A percentile compares a stretch with the other conserved stretches of the same genome.
Conservation (phyloP, 2,329 filamentous ascomycete species). For the Nothopassalora personata region DNA sequence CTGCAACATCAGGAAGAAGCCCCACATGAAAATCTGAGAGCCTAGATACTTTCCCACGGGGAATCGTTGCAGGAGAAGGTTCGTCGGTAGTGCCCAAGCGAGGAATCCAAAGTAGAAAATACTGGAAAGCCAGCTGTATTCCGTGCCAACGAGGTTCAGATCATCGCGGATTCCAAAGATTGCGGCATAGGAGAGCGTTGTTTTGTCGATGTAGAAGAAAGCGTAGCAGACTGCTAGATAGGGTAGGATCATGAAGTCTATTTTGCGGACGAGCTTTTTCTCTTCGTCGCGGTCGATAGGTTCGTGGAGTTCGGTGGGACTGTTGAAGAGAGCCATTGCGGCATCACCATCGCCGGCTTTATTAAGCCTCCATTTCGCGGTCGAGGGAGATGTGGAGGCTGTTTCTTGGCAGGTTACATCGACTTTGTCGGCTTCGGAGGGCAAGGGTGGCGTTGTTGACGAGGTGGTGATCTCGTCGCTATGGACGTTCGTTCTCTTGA, state of each 20-base stretch:
- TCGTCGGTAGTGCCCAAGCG: slow-evolving; percentile 51
- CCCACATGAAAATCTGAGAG: slow-evolving; percentile 56
- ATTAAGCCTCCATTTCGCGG: slow-evolving; percentile 25
- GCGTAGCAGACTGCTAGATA: slow-evolving; percentile 36
- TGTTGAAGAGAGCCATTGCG: slow-evolving; percentile 47
- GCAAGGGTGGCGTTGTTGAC: slow-evolving; percentile 7
- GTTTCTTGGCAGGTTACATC: slow-evolving; percentile 12
- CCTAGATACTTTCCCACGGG: slow-evolving; percentile 50
- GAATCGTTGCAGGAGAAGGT: slow-evolving; percentile 48
- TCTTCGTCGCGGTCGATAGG: slow-evolving; percentile 46
- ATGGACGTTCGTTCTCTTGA: slow-evolving; percentile 13
- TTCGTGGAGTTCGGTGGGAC: slow-evolving; percentile 39
- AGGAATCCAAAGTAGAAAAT: slow-evolving; percentile 53
- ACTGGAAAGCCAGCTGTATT: slow-evolving; percentile 52
- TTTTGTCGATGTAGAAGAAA: slow-evolving; percentile 44
- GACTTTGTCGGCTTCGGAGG: slow-evolving; percentile 5
- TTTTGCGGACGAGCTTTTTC: slow-evolving; percentile 48
- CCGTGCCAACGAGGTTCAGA: slow-evolving; percentile 50
- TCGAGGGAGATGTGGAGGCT: not conserved
- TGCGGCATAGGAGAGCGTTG: slow-evolving; percentile 57
- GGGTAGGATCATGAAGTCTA: slow-evolving; percentile 56
- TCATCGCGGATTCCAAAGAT: slow-evolving; percentile 60
- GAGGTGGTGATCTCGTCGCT: slow-evolving; percentile 14
- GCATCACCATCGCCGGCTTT: slow-evolving; percentile 39
- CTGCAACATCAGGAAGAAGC: slow-evolving; percentile 36